These are phyloP conservation scores for Diaporthe amygdali DNA, from an alignment of 2,329 filamentous ascomycete genomes.

Conservation along the genomic window DNA sequence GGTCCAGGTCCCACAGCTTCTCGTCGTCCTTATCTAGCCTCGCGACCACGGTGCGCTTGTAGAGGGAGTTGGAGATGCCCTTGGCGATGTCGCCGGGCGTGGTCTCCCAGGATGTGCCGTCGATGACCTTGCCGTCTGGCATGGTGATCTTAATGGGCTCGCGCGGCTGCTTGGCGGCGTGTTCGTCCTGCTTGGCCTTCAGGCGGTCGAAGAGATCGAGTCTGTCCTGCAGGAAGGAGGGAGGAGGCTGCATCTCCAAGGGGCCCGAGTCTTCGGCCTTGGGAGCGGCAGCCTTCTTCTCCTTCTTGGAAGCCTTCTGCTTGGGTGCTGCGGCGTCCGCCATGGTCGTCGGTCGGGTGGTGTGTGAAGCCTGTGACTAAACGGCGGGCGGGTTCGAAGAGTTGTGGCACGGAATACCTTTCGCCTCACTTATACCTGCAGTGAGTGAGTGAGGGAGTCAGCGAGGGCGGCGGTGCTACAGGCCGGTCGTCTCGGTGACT, in stretches of 20 bases:
- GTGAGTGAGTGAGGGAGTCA: not conserved
- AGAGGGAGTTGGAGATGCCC: constrained; percentile 83
- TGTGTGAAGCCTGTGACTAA: not conserved
- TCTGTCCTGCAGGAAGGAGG: constrained; percentile 82
- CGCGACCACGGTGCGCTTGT: constrained; percentile 86
- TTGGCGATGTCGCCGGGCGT: constrained; percentile 81
- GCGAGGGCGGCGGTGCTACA: not conserved
- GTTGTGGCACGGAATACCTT: not conserved
- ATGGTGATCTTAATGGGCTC: constrained; percentile 78
- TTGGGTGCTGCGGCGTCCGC: constrained; percentile 23
- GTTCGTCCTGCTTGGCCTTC: constrained; percentile 82
- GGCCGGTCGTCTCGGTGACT: constrained; percentile 7
- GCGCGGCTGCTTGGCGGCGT: constrained; percentile 72
- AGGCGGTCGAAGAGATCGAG: constrained; percentile 88
- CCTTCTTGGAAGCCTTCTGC: constrained; percentile 46
- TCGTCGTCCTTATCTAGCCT: constrained; percentile 74
- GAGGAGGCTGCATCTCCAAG: constrained; percentile 59
- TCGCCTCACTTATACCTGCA: not conserved
- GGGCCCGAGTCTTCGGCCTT: constrained; percentile 44
- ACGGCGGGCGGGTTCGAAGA: not conserved
- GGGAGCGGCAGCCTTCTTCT: constrained; percentile 53
- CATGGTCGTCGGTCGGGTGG: constrained; percentile 1
- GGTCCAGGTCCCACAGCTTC: constrained; percentile 89
- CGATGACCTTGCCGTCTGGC: constrained; percentile 71
- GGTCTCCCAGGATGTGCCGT: constrained; percentile 88